Evolutionary conservation across 164 flowering plant species (phyloP), one percentile per base, ranked within the genome.

Genomic region (Platanus orientalis): DNA sequence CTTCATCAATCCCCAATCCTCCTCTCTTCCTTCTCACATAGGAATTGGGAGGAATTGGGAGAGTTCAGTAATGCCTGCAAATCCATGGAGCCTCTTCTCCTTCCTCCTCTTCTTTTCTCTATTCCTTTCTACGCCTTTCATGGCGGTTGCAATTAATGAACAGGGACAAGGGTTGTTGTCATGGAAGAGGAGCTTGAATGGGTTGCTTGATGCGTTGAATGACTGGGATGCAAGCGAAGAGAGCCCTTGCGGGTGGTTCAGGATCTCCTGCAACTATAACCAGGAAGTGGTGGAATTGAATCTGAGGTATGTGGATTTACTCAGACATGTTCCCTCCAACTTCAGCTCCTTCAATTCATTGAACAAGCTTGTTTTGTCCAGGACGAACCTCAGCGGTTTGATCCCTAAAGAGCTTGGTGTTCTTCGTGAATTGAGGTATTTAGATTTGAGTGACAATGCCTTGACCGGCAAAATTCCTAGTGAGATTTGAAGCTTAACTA

Each of bases 211-310:
- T 57, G 70, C 67, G 2, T 45, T 93, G n/a, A 29, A 12, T 4
- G 78, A 92, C 42, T 94, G 97, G 97, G 75, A 72, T 45, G 54
- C 89, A 23, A 51, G 67, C 23, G 84, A 84, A 71, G 53, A 62
- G 27, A 79, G 29, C 65, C 88, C 93, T 20, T 89, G 97, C 83
- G 75, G 34, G 0, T 94, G 99, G 99, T 49, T 76, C 40, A 95
- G 97, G 36, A 69, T 94, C 51, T 34, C 29, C 34, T 94, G 96
- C 89, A 72, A 85, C 58, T 55, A 79, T 1, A 71, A 78, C 28
- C 80, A 74, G 23, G 32, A 74, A 30, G 86, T 94, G 7, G 50
- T 64, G 20, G 71, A 75, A 68, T 70, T 94, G 57, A 81, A 63
- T 67, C 61, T 91, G 69, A 84, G 70, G 32, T 73, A 81, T 20